Percentiles rank a stretch among this genome's conserved stretches.
These are phyloP conservation scores for Inga oerstediana DNA, from an alignment of 306 rosid species.

Conservation along the genomic window DNA sequence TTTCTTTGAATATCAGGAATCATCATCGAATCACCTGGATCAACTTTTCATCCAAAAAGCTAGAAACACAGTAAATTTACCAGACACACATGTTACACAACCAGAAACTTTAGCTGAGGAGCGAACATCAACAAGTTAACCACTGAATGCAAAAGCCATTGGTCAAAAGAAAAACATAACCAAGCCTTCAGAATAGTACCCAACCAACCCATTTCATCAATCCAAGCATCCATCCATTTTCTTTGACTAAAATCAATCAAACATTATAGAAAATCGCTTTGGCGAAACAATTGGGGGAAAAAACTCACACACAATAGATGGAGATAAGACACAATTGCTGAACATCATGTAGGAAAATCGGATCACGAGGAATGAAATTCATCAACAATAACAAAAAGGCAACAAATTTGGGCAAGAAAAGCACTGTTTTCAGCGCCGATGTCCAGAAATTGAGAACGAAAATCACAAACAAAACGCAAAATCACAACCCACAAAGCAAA, in stretches of 20 bases:
- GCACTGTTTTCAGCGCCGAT: background rate
- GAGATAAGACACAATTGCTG: background rate
- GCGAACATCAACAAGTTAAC: background rate
- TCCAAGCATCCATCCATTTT: too few relatives aligned
- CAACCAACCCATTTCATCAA: background rate
- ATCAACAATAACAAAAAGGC: background rate
- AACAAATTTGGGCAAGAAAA: background rate
- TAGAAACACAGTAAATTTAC: background rate
- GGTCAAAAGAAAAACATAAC: background rate
- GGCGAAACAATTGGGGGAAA: too few relatives aligned
- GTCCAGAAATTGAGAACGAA: background rate
- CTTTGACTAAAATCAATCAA: background rate
- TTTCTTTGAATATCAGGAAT: background rate
- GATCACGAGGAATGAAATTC: background rate
- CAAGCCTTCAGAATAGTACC: background rate
- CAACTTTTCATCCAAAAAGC: background rate
- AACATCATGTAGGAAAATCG: background rate
- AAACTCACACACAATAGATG: background rate
- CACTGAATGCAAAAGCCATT: background rate
- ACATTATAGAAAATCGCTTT: background rate
- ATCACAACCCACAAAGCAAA: background rate
- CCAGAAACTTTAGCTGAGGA: background rate
- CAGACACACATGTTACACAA: background rate
- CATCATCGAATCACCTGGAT: background rate
- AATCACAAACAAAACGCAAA: background rate